These are phyloP conservation scores for Wallacemonas sp. DNA, from an alignment of 208 protist genomes.

Conservation along the genomic window DNA sequence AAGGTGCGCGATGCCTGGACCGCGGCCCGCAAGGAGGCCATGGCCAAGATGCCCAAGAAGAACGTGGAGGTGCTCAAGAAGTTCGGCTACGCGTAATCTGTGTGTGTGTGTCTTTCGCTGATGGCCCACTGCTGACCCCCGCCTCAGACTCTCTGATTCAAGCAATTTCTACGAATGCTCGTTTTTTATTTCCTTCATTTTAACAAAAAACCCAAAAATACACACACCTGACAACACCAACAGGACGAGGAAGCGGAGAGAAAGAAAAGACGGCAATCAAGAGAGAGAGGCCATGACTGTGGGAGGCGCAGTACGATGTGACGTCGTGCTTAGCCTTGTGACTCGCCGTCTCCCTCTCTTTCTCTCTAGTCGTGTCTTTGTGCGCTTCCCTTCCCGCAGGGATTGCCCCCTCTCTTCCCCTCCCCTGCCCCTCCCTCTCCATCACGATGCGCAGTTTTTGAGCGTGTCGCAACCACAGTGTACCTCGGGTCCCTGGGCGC, in stretches of 20 bases:
- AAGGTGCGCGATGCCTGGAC: constrained; percentile 73
- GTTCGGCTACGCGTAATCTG: constrained; percentile 82
- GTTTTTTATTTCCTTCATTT: constrained; percentile 13
- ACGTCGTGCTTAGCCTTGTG: background rate
- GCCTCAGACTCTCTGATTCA: background rate
- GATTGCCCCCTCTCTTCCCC: background rate
- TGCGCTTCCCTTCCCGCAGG: background rate
- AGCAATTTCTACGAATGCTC: constrained; percentile 1
- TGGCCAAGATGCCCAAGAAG: constrained; percentile 81
- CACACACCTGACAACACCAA: constrained; percentile 4
- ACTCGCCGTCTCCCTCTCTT: background rate
- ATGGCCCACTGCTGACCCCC: background rate
- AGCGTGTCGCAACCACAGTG: too few species aligned
- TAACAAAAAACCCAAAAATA: background rate
- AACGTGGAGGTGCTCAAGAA: constrained; percentile 90
- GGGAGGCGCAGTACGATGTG: too few species aligned
- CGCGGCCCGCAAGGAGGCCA: constrained; percentile 66
- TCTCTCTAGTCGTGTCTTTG: background rate
- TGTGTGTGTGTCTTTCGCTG: background rate
- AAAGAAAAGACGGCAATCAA: constrained; percentile 13
- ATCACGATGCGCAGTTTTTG: too few species aligned
- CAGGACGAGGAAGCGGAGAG: constrained; percentile 1
- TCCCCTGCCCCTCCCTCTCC: too few species aligned
- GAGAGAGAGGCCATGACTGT: constrained; percentile 21
- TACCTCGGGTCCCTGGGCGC: too few species aligned